Percentiles rank a stretch among this genome's conserved stretches.
phyloP scores from a whole-genome alignment of 208 protist species.

The Paratrypanosoma confusum region DNA sequence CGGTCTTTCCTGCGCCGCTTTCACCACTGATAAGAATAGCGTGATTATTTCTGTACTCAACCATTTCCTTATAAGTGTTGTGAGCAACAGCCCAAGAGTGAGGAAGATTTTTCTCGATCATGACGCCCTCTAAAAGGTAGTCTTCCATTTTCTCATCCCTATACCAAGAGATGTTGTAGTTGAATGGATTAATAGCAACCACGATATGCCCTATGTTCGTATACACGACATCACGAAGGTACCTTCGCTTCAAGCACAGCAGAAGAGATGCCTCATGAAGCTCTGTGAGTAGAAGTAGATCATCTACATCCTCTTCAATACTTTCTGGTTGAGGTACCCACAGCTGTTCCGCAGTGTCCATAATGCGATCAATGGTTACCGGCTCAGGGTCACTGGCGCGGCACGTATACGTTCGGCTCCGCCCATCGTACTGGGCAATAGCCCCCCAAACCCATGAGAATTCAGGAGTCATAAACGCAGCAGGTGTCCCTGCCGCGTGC shows the following conservation, averaged over 20 bases:
- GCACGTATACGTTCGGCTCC: constrained; percentile 8
- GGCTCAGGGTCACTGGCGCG: constrained; percentile 11
- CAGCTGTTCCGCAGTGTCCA: constrained; percentile 6
- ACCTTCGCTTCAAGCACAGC: constrained; percentile 18
- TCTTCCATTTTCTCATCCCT: constrained; percentile 20
- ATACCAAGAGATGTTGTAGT: constrained; percentile 30
- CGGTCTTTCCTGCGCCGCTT: constrained; percentile 33
- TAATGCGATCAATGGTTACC: constrained; percentile 7
- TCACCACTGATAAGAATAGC: constrained; percentile 30
- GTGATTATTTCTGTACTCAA: constrained; percentile 16
- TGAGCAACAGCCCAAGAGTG: constrained; percentile 31
- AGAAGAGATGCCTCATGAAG: constrained; percentile 27
- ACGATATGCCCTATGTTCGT: constrained; percentile 35
- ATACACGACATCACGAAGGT: constrained; percentile 23
- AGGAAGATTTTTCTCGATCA: constrained; percentile 23
- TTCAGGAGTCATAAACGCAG: constrained; percentile 12
- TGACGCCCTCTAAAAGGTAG: constrained; percentile 18
- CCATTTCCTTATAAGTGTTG: constrained; percentile 27
- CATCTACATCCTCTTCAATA: constrained; percentile 21
- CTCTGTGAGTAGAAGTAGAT: constrained; percentile 26
- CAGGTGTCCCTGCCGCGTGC: constrained; percentile 5
- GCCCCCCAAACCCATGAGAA: constrained; percentile 18
- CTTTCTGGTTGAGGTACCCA: constrained; percentile 12
- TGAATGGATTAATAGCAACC: constrained; percentile 40
- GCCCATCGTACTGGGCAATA: constrained; percentile 5